These are phyloP conservation scores for Phytophthora citrophthora DNA, from an alignment of 352 stramenopile genomes.

Conservation along the genomic window DNA sequence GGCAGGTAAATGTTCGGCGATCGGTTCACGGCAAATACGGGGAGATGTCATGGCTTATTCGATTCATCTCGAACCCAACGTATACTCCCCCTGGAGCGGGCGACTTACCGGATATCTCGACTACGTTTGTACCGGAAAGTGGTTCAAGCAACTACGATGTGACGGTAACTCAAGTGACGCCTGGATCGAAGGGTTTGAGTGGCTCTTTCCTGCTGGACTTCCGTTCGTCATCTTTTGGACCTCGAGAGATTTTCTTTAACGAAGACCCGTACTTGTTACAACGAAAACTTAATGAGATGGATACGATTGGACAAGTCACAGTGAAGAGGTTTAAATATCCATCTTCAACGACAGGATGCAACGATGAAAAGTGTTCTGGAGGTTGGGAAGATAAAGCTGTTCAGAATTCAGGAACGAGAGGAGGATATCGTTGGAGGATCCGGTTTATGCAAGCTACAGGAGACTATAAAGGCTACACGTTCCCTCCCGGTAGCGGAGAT, in stretches of 20 bases:
- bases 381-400: conserved; percentile 93
- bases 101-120: conserved; percentile 79
- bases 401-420: conserved; percentile 71
- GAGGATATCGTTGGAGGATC: conserved; percentile 81
- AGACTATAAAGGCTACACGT: conserved; percentile 74
- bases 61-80: conserved; percentile 93
- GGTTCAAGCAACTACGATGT: conserved; percentile 33
- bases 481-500: conserved; percentile 80
- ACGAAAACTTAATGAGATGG: conserved; percentile 96
- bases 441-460: conserved; percentile 79
- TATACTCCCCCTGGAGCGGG: conserved; percentile 92
- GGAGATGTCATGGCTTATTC: conserved; percentile 93
- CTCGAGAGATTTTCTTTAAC: conserved; percentile 86
- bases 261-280: conserved; percentile 85
- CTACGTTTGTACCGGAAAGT: conserved; percentile 40
- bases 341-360: conserved; percentile 63
- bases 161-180: conserved; percentile 86
- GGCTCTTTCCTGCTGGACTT: conserved; percentile 94
- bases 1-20: conserved; percentile 85
- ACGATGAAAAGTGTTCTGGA: conserved; percentile 65
- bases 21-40: conserved; percentile 95
- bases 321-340: conserved; percentile 92
- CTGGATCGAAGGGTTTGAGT: conserved; percentile 87
- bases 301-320: conserved; percentile 90
- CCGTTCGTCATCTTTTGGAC: conserved; percentile 70